Conservation (phyloP, 2,329 filamentous ascomycete genomes). For the Cladophialophora carrionii region DNA sequence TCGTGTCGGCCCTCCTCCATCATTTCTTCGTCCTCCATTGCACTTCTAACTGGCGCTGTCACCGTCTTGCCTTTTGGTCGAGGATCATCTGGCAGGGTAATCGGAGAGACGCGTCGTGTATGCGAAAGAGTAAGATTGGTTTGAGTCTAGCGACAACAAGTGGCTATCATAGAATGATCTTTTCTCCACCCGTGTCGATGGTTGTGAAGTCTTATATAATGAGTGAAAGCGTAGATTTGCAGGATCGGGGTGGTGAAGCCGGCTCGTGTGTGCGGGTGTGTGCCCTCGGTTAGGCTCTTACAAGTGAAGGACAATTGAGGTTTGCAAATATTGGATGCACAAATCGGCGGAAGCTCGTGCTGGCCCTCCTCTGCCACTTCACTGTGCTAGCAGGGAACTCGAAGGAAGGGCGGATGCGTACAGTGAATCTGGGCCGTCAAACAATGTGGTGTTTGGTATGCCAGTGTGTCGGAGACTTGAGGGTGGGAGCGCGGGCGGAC, state of each 20-base stretch:
- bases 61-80: slow-evolving; percentile 8
- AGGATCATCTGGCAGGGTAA: slow-evolving; percentile 19
- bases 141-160: background rate
- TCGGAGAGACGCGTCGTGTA: slow-evolving; percentile 20
- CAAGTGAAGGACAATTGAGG: background rate
- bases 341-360: background rate
- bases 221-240: background rate
- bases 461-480: background rate
- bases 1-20: slow-evolving; percentile 29
- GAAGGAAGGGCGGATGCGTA: background rate
- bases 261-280: background rate
- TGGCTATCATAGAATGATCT: background rate
- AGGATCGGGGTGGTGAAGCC: background rate
- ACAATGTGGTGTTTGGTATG: slow-evolving; percentile 14
- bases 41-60: slow-evolving; percentile 4
- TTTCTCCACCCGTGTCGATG: background rate
- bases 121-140: background rate
- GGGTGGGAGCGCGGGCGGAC: slow-evolving; percentile 3
- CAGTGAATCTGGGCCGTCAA: slow-evolving; percentile 5
- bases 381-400: background rate
- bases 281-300: background rate
- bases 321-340: background rate
- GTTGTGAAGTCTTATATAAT: background rate
- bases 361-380: background rate
- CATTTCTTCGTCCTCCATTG: slow-evolving; percentile 30